Conservation (phyloP, 371 early-diverging fungal genomes). For the Haplosporangium sp. region DNA sequence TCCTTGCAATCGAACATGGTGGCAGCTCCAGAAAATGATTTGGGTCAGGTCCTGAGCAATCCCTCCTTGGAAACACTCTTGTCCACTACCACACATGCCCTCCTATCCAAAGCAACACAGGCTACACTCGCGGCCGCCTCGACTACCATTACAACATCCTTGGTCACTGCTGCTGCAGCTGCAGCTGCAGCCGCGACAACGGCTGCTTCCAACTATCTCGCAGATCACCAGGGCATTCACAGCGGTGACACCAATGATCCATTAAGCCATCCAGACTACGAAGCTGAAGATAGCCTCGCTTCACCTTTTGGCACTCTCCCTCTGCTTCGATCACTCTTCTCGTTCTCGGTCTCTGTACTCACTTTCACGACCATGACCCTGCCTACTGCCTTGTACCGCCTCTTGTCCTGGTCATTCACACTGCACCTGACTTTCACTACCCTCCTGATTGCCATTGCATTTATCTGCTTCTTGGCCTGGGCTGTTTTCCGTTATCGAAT, state of each 20-base stretch:
- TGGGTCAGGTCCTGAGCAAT: background rate
- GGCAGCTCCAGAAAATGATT: background rate
- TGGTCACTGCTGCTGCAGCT: constrained; percentile 14
- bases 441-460: constrained; percentile 60
- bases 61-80: background rate
- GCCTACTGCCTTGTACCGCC: constrained; percentile 66
- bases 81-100: constrained; percentile 9
- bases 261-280: background rate
- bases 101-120: constrained; percentile 4
- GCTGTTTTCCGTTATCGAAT: constrained; percentile 77
- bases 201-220: background rate
- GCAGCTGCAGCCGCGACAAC: constrained; percentile 9
- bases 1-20: too few relatives aligned
- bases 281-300: constrained; percentile 3
- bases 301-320: constrained; percentile 21
- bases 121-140: background rate
- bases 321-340: constrained; percentile 52
- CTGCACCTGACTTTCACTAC: constrained; percentile 72
- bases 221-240: background rate
- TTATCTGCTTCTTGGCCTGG: constrained; percentile 60
- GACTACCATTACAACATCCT: background rate
- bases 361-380: constrained; percentile 68
- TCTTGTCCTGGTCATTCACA: constrained; percentile 77
- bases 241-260: background rate
- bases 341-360: constrained; percentile 60